Base-by-base conservation (phyloP, 257 asterid species). In the Solanum habrochaites region DNA sequence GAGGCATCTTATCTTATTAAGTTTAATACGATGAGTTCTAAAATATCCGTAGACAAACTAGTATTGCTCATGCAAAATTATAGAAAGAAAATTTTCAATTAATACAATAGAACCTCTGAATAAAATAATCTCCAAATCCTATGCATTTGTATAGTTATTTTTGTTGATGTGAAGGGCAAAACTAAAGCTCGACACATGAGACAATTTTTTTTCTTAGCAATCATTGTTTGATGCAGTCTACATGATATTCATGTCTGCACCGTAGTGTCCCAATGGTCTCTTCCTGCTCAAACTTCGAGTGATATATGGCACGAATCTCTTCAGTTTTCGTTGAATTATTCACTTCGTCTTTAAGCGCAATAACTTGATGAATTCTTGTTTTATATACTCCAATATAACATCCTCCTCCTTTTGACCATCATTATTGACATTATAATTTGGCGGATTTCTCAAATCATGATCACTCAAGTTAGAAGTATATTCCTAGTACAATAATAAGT, bases 241-340 rank as follows among this genome's bases (percentile, higher is more conserved):
- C 37, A 21, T 84, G 87, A 16, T 62, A 88, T 14, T 88, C 83
- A 2, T 88, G 89, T 15, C 73, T 49, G 3, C 87, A 88, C 2
- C 1, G 18, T 3, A 88, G 88, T 3, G 25, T 85, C 18, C 81
- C 87, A 29, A 75, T 8, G 13, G 5, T 62, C 82, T 88, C 85
- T 47, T 84, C 4, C 7, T 88, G 40, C 5, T 84, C 47, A 10
- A 39, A 84, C 16, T 75, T 75, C 1, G 6, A 67, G 7, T 43
- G 88, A 23, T 83, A 88, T 21, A 84, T 73, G 11, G 18, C 66
- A 84, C 88, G 85, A 23, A 84, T 84, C 20, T 43, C 89, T 73
- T 87, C 62, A 14, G 13, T 60, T 60, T 60, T 3, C 29, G 0
- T 3, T 20, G 13, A 27, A 20, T 21, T 60, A 49, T 58, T 58